Evolutionary conservation across 1,284 basidiomycete species (phyloP).

Genomic region (Filobasidium uniguttulatum): DNA sequence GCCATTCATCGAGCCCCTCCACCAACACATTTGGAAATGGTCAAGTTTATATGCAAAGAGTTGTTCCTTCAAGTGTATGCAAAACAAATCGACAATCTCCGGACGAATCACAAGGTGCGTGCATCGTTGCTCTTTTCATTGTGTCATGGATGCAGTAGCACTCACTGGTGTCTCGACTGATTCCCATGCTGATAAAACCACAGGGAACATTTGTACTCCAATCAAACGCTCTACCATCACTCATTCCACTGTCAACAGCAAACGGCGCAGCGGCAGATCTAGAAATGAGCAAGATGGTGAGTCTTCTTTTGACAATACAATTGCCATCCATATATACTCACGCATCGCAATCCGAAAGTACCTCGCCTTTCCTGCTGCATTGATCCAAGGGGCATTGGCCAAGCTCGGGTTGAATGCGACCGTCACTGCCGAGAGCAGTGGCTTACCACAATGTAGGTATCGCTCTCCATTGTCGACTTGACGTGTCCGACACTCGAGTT

Average conservation of each 20-base stretch:
- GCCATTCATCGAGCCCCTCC: conserved; percentile 40
- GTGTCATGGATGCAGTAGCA: conserved; percentile 25
- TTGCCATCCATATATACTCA: neutral
- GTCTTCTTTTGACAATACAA: conserved; percentile 22
- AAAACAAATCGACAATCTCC: conserved; percentile 86
- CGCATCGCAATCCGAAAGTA: conserved; percentile 42
- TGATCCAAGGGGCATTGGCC: conserved; percentile 65
- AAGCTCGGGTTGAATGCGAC: conserved; percentile 61
- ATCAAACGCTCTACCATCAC: conserved; percentile 76
- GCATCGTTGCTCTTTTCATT: conserved; percentile 34
- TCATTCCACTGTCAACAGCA: conserved; percentile 62
- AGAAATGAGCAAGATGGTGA: conserved; percentile 54
- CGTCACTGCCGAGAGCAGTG: conserved; percentile 60
- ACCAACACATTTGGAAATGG: conserved; percentile 67
- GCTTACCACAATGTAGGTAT: conserved; percentile 67
- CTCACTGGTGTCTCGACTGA: neutral
- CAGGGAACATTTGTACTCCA: conserved; percentile 89
- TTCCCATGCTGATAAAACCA: conserved; percentile 1
- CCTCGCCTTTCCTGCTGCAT: conserved; percentile 60
- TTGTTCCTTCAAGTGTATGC: conserved; percentile 40
- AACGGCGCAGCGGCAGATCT: conserved; percentile 59
- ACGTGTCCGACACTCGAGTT: neutral
- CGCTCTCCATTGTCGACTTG: too few relatives aligned
- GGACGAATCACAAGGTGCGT: conserved; percentile 77
- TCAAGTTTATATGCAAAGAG: conserved; percentile 95